phyloP scores from a whole-genome alignment of 257 asterid genomes.

The Craterostigma plantagineum region DNA sequence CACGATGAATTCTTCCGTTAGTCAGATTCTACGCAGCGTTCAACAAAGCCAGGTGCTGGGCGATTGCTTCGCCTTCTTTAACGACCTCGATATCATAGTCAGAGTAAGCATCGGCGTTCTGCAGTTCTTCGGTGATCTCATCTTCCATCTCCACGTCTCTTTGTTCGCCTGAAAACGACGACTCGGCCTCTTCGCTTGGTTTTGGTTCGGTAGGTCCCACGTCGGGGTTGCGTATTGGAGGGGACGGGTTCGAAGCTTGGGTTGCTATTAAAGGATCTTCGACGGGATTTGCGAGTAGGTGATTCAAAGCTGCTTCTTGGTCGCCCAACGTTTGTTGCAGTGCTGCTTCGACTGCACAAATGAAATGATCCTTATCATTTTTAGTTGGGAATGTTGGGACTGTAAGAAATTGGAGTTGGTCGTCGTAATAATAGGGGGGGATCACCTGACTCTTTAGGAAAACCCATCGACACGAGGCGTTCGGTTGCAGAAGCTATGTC shows the following conservation, averaged over 20 bases:
- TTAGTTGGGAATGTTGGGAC: too few relatives aligned
- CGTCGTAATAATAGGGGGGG: too few relatives aligned
- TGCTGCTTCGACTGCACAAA: slow-evolving; percentile 40
- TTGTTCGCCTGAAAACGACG: too few relatives aligned
- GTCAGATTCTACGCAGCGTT: too few relatives aligned
- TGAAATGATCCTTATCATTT: neutral
- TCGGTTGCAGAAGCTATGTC: slow-evolving; percentile 27
- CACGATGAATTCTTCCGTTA: neutral
- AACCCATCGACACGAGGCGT: slow-evolving; percentile 50
- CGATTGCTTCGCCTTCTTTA: slow-evolving; percentile 82
- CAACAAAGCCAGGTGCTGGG: slow-evolving; percentile 49
- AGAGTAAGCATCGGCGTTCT: slow-evolving; percentile 47
- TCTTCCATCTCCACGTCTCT: slow-evolving; percentile 79
- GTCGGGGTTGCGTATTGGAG: slow-evolving; percentile 2
- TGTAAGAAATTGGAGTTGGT: too few relatives aligned
- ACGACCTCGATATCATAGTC: slow-evolving; percentile 71
- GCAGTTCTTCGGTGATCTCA: slow-evolving; percentile 50
- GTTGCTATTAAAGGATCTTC: too few relatives aligned
- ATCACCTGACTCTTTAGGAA: slow-evolving; percentile 49
- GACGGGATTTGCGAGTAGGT: slow-evolving; percentile 23
- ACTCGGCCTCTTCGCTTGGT: slow-evolving; percentile 9
- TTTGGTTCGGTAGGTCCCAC: too few relatives aligned
- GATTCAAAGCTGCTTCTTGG: slow-evolving; percentile 30
- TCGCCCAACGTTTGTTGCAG: slow-evolving; percentile 23
- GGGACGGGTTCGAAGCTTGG: too few relatives aligned